Base-by-base conservation (phyloP, 139 green algal species). In the Zygnema cylindricum region DNA sequence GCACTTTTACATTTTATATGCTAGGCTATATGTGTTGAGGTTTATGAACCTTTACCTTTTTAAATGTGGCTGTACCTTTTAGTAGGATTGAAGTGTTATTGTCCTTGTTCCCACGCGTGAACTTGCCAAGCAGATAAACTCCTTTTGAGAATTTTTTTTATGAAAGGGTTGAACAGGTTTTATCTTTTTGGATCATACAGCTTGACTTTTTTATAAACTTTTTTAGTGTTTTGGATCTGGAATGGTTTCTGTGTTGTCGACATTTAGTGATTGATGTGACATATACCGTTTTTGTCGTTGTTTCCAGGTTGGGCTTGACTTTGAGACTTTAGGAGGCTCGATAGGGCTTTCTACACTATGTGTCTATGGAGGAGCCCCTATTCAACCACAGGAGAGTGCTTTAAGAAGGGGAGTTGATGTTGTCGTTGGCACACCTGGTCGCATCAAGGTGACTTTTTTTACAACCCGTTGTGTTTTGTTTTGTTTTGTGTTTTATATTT, bases 31-130 rank as follows among this genome's bases (percentile, higher is more conserved):
- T n/a, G n/a, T n/a, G n/a, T n/a, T n/a, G n/a, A n/a, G n/a, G n/a
- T n/a, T n/a, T n/a, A n/a, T n/a, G n/a, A n/a, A n/a, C n/a, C n/a
- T n/a, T n/a, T n/a, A n/a, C n/a, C n/a, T n/a, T n/a, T n/a, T n/a
- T n/a, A n/a, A n/a, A n/a, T n/a, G n/a, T n/a, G n/a, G n/a, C n/a
- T n/a, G n/a, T n/a, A n/a, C n/a, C n/a, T n/a, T n/a, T n/a, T n/a
- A n/a, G n/a, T n/a, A n/a, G n/a, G n/a, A n/a, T n/a, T n/a, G n/a
- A 95, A 25, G 36, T 73, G 96, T 98, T 41, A 95, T 98, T 33
- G 95, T 98, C 39, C 94, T 99, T 77, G 95, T 96, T 11, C 97
- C 97, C 30, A 99, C 97, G 0, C 93, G 98, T 38, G 98, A 99
- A 95, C 96, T 99, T 0, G 98, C 98, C 35, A 99, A 99, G 91